A percentile compares a stretch with the other conserved stretches of the same genome.
Evolutionary conservation across 23 red algal species (phyloP).

Genomic region (Cyanidium caldarium): DNA sequence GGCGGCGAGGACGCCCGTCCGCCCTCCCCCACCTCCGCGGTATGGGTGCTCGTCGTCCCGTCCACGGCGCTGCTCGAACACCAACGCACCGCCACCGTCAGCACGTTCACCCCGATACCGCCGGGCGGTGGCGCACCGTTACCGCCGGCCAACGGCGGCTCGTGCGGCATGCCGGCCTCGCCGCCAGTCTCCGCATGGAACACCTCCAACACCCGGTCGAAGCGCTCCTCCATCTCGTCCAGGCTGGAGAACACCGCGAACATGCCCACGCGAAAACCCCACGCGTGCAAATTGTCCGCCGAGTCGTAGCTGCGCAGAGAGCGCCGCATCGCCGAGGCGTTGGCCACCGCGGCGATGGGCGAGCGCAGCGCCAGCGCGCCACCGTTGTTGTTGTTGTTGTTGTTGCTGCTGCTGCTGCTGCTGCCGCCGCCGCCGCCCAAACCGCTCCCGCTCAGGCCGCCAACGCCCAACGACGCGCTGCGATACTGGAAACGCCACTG

Average conservation of each 20-base stretch:
- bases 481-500: constrained; percentile 4
- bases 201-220: constrained; percentile 36
- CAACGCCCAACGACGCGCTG: too few relatives aligned
- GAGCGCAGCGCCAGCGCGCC: not conserved
- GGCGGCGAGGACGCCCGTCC: too few relatives aligned
- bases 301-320: constrained; percentile 39
- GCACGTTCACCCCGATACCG: constrained; percentile 41
- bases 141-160: not conserved
- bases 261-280: constrained; percentile 46
- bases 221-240: constrained; percentile 36
- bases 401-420: too few relatives aligned
- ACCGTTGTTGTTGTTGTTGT: not conserved
- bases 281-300: constrained; percentile 65
- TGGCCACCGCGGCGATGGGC: not conserved
- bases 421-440: too few relatives aligned
- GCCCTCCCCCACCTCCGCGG: too few relatives aligned
- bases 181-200: not conserved
- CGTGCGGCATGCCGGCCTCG: not conserved
- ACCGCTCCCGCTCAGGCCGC: too few relatives aligned
- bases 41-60: too few relatives aligned
- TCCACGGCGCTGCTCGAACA: too few relatives aligned
- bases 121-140: not conserved
- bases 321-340: not conserved
- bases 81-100: constrained; percentile 45
- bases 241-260: constrained; percentile 43